Percentiles rank a stretch among this genome's conserved stretches.
Evolutionary conservation across 2,329 filamentous ascomycete genomes (phyloP).

Genomic region (Endothia cerciana): DNA sequence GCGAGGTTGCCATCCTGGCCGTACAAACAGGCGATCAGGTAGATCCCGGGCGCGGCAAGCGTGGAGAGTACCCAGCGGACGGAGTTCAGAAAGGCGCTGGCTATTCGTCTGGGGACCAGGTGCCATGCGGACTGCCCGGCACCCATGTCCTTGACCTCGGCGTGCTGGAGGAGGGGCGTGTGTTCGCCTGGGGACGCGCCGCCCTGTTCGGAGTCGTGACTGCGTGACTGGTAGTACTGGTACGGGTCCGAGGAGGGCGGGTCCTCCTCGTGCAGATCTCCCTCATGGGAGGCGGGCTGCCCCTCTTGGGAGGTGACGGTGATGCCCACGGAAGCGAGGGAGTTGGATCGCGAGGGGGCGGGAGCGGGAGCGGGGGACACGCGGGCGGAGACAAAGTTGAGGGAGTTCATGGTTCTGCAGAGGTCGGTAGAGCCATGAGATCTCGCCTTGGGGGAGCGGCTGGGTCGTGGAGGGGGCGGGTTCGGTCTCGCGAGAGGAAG

Average conservation of each 20-base stretch:
- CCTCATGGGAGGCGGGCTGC: slow-evolving; percentile 33
- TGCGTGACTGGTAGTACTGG: slow-evolving; percentile 40
- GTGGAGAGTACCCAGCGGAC: slow-evolving; percentile 79
- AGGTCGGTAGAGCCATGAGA: slow-evolving; percentile 58
- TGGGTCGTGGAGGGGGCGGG: slow-evolving; percentile 1
- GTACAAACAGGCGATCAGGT: slow-evolving; percentile 81
- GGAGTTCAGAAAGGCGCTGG: slow-evolving; percentile 72
- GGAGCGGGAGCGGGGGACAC: slow-evolving; percentile 67
- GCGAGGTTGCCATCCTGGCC: slow-evolving; percentile 80
- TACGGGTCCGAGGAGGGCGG: slow-evolving; percentile 39
- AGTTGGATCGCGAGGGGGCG: slow-evolving; percentile 62
- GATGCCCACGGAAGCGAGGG: slow-evolving; percentile 57
- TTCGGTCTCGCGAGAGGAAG: not conserved
- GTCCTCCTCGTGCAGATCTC: slow-evolving; percentile 41
- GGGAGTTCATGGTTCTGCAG: slow-evolving; percentile 83
- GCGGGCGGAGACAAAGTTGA: slow-evolving; percentile 89
- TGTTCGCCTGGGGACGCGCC: slow-evolving; percentile 61
- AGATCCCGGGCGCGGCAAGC: slow-evolving; percentile 78
- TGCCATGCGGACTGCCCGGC: slow-evolving; percentile 54
- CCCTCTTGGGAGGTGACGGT: slow-evolving; percentile 49
- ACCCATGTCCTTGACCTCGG: slow-evolving; percentile 37
- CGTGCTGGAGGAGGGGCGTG: slow-evolving; percentile 64
- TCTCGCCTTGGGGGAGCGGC: not conserved
- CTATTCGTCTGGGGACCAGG: slow-evolving; percentile 69
- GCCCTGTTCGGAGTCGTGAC: slow-evolving; percentile 31